Evolutionary conservation across 1,139 yeast genomes (phyloP).

Genomic region (Yamadazyma aaseri): DNA sequence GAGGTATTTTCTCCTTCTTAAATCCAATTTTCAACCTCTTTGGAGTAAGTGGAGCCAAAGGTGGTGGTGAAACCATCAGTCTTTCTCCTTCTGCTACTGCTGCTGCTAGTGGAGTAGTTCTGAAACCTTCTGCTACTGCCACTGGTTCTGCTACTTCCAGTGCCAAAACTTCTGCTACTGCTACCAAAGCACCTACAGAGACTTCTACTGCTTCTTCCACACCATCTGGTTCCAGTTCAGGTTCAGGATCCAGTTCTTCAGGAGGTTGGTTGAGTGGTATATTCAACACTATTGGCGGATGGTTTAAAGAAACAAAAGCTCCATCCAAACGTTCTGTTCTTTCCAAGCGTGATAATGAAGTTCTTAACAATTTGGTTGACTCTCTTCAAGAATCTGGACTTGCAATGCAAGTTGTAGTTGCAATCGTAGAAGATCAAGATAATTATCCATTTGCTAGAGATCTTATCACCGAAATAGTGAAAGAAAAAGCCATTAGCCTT

Average conservation of each 20-base stretch:
- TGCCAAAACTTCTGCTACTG: constrained; percentile 6
- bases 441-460: constrained; percentile 21
- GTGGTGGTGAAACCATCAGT: constrained; percentile 10
- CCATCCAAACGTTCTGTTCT: constrained; percentile 6
- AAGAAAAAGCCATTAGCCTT: constrained; percentile 16
- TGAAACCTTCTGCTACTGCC: constrained; percentile 1
- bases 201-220: constrained; percentile 10
- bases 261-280: constrained; percentile 9
- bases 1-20: constrained; percentile 18
- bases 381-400: constrained; percentile 32
- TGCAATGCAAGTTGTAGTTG: constrained; percentile 24
- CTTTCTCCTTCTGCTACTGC: constrained; percentile 13
- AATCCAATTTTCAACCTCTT: constrained; percentile 13
- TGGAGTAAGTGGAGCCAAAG: constrained; percentile 11
- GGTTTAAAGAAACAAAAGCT: constrained; percentile 14
- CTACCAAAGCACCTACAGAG: constrained; percentile 9
- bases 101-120: constrained; percentile 7
- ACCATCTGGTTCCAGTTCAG: constrained; percentile 6
- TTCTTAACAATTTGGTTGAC: constrained; percentile 24
- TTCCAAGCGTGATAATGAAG: constrained; percentile 23
- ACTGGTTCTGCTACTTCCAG: constrained; percentile 3
- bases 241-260: constrained; percentile 7
- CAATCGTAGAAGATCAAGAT: constrained; percentile 13
- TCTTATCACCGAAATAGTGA: constrained; percentile 18
- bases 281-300: constrained; percentile 9